These are phyloP conservation scores for Cryptococcus sp. DNA, from an alignment of 1,284 basidiomycete genomes.

Conservation along the genomic window DNA sequence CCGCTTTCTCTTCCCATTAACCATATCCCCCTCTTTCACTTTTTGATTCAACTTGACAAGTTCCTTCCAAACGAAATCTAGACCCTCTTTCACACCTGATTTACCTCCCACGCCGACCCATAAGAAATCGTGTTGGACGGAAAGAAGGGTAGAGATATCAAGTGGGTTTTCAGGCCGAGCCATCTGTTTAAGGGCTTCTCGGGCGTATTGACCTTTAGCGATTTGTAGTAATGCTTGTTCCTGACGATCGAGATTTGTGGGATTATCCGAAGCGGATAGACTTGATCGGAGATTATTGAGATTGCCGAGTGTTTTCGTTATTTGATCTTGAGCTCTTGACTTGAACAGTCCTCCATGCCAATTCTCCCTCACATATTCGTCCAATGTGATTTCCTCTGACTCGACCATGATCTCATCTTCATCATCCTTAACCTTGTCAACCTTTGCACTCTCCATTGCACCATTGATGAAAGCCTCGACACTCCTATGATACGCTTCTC, in stretches of 20 bases:
- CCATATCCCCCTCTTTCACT: background rate
- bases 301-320: slow-evolving; percentile 6
- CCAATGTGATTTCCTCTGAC: slow-evolving; percentile 10
- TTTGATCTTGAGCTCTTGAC: slow-evolving; percentile 4
- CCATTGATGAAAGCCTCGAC: slow-evolving; percentile 38
- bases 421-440: background rate
- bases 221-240: background rate
- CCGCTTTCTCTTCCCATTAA: background rate
- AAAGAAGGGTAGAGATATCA: slow-evolving; percentile 33
- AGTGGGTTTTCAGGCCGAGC: slow-evolving; percentile 25
- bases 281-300: slow-evolving; percentile 4
- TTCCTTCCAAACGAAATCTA: slow-evolving; percentile 29
- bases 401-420: background rate
- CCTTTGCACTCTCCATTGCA: slow-evolving; percentile 22
- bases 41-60: slow-evolving; percentile 12
- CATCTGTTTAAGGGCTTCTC: slow-evolving; percentile 23
- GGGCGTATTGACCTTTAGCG: slow-evolving; percentile 17
- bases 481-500: slow-evolving; percentile 41
- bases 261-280: background rate
- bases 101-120: slow-evolving; percentile 30
- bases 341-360: slow-evolving; percentile 28
- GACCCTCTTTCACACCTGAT: slow-evolving; percentile 23
- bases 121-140: slow-evolving; percentile 30
- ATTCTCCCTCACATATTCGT: slow-evolving; percentile 24
- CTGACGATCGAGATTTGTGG: too few species aligned